phyloP scores from a whole-genome alignment of 495 filamentous ascomycete genomes.

The Letharia columbiana region DNA sequence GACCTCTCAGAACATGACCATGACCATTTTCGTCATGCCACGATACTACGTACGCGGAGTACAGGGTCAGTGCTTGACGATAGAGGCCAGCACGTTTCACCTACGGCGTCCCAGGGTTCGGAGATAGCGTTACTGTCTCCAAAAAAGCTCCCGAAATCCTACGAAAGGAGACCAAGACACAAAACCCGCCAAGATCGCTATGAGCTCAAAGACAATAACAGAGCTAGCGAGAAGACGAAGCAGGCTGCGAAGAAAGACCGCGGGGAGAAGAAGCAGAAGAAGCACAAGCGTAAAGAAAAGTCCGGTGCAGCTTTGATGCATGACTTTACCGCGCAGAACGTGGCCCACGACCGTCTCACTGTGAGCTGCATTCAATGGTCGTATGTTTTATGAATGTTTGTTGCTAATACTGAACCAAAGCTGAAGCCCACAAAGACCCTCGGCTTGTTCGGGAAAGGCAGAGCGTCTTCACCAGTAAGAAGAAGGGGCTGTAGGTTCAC shows the following conservation, averaged over 20 bases:
- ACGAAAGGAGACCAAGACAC: slow-evolving; percentile 50
- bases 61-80: neutral
- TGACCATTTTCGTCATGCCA: neutral
- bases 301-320: slow-evolving; percentile 47
- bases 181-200: slow-evolving; percentile 54
- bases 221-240: slow-evolving; percentile 12
- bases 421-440: slow-evolving; percentile 44
- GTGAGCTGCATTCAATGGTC: slow-evolving; percentile 35
- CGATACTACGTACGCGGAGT: neutral
- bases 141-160: slow-evolving; percentile 28
- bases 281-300: slow-evolving; percentile 35
- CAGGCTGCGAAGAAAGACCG: slow-evolving; percentile 38
- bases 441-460: slow-evolving; percentile 67
- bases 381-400: neutral
- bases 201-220: slow-evolving; percentile 32
- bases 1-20: slow-evolving; percentile 4
- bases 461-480: slow-evolving; percentile 49
- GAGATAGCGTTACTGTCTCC: neutral
- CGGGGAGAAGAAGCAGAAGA: slow-evolving; percentile 33
- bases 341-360: slow-evolving; percentile 53
- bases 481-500: slow-evolving; percentile 37
- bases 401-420: slow-evolving; percentile 24
- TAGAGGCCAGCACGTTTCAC: neutral
- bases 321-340: slow-evolving; percentile 55
- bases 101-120: neutral